Evolutionary conservation across 108 stramenopile genomes (phyloP).

Genomic region (Nitzschia putrida): DNA sequence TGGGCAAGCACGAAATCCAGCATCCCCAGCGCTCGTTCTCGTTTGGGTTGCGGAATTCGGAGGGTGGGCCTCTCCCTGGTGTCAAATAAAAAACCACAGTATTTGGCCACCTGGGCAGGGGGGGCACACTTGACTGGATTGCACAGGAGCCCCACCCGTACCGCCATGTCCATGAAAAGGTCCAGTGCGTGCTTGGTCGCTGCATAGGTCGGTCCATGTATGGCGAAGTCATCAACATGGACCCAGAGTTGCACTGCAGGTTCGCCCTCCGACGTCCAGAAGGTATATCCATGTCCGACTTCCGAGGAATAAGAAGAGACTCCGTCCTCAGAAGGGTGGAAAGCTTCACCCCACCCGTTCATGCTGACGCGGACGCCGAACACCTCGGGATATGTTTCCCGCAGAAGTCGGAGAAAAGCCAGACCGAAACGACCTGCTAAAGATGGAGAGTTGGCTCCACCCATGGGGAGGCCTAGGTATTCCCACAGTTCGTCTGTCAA

Average conservation of each 20-base stretch:
- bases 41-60: not conserved
- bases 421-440: too few relatives aligned
- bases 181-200: not conserved
- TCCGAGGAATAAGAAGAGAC: too few relatives aligned
- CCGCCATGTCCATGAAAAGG: not conserved
- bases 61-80: not conserved
- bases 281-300: too few relatives aligned
- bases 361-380: too few relatives aligned
- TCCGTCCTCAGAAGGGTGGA: too few relatives aligned
- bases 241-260: too few relatives aligned
- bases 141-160: not conserved
- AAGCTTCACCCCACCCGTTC: too few relatives aligned
- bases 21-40: not conserved
- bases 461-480: slow-evolving; percentile 9
- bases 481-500: not conserved
- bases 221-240: too few relatives aligned
- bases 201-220: not conserved
- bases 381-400: too few relatives aligned
- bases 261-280: too few relatives aligned
- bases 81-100: not conserved
- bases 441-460: too few relatives aligned
- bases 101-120: not conserved
- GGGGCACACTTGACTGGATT: not conserved
- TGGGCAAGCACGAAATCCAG: not conserved
- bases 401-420: too few relatives aligned